Conservation (phyloP, 2,329 filamentous ascomycete species). For the Davidsoniella neocaledoniae region DNA sequence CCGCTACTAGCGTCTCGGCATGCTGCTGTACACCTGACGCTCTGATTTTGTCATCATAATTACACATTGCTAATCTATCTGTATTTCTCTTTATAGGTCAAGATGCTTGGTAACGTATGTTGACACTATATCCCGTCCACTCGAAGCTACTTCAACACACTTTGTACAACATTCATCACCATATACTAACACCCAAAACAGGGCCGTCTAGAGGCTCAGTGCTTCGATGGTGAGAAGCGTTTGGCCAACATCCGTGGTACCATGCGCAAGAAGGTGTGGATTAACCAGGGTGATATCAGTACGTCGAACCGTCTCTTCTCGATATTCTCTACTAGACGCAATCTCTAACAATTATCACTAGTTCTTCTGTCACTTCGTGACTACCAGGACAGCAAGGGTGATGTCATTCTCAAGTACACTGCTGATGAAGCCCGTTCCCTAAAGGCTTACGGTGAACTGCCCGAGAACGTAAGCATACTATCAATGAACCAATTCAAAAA, state of each 20-base stretch:
- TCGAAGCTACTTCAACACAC: not conserved
- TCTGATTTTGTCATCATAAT: not conserved
- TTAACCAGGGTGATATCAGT: slow-evolving; percentile 86
- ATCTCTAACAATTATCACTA: slow-evolving; percentile 1
- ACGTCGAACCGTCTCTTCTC: not conserved
- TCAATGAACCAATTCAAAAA: not conserved
- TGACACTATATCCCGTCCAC: not conserved
- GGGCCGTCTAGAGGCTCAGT: slow-evolving; percentile 76
- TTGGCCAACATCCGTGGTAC: slow-evolving; percentile 31
- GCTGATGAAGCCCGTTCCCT: slow-evolving; percentile 89
- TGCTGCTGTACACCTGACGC: no score
- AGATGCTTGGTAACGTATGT: slow-evolving; percentile 72
- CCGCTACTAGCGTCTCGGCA: no score
- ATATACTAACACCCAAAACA: slow-evolving; percentile 6
- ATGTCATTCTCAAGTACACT: slow-evolving; percentile 93
- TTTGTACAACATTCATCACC: not conserved
- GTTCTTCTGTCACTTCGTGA: slow-evolving; percentile 76
- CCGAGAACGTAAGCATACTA: slow-evolving; percentile 42
- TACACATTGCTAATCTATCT: not conserved
- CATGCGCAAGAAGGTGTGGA: slow-evolving; percentile 97
- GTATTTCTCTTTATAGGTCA: slow-evolving; percentile 28
- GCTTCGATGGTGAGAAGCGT: slow-evolving; percentile 86
- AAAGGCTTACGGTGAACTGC: slow-evolving; percentile 94
- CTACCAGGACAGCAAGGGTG: slow-evolving; percentile 90
- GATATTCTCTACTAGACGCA: not conserved